Percentiles rank a stretch among this genome's conserved stretches.
Conservation (phyloP, 73 alveolate genomes). For the Stentor roeselii region DNA sequence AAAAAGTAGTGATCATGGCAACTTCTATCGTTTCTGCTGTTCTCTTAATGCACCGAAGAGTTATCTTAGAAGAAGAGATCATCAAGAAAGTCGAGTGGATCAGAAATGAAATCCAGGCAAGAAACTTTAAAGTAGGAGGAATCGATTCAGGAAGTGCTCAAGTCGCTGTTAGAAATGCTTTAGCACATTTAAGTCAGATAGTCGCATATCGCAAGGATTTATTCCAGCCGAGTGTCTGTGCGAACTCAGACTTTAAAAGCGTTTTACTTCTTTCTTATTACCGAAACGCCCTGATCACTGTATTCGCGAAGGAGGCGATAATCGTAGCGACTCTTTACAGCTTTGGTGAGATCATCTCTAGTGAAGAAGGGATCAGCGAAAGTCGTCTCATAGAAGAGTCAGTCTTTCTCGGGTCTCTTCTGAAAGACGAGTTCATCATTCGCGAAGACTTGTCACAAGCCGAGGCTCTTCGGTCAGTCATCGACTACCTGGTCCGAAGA, state of each 20-base stretch:
- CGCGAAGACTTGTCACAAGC: slow-evolving; percentile 36
- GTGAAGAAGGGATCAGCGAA: slow-evolving; percentile 59
- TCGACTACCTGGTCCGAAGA: slow-evolving; percentile 53
- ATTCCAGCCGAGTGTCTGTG: slow-evolving; percentile 67
- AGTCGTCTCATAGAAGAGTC: slow-evolving; percentile 66
- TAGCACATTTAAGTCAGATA: slow-evolving; percentile 37
- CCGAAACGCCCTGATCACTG: slow-evolving; percentile 61
- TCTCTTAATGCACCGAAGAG: slow-evolving; percentile 77
- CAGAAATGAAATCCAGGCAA: slow-evolving; percentile 38
- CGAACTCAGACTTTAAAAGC: slow-evolving; percentile 71
- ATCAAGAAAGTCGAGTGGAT: slow-evolving; percentile 72
- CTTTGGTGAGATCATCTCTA: slow-evolving; percentile 64
- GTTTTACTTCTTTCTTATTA: slow-evolving; percentile 77
- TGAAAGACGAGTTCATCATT: slow-evolving; percentile 62
- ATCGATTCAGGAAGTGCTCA: slow-evolving; percentile 36
- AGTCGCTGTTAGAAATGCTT: slow-evolving; percentile 49
- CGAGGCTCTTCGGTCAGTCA: slow-evolving; percentile 34
- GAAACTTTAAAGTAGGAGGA: slow-evolving; percentile 61
- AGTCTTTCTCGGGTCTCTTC: slow-evolving; percentile 44
- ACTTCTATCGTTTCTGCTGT: slow-evolving; percentile 74
- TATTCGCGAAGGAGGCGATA: slow-evolving; percentile 61
- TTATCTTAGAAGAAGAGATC: slow-evolving; percentile 74
- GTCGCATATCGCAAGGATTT: slow-evolving; percentile 62
- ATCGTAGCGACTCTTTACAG: slow-evolving; percentile 69
- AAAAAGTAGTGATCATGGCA: slow-evolving; percentile 61